phyloP scores from a whole-genome alignment of 345 rosid genomes.

The Balakata baccata region DNA sequence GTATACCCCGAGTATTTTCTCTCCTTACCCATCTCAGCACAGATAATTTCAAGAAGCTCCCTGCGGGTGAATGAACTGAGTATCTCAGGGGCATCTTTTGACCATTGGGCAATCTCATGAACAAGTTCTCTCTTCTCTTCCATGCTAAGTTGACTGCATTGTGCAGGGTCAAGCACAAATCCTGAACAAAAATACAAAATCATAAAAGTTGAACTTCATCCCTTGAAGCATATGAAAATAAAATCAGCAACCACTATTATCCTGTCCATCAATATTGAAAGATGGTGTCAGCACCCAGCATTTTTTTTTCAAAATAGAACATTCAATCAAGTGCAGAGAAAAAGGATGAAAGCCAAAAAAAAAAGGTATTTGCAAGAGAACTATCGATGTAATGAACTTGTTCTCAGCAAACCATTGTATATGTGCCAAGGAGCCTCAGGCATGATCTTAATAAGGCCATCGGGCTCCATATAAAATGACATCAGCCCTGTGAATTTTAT shows the following conservation, averaged over 20 bases:
- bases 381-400: neutral
- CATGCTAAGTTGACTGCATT: constrained; percentile 53
- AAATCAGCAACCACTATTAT: neutral
- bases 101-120: constrained; percentile 51
- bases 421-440: neutral
- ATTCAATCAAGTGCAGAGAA: neutral
- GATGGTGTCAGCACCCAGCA: neutral
- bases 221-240: neutral
- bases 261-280: neutral
- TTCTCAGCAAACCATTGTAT: neutral
- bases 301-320: neutral
- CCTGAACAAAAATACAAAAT: constrained; percentile 26
- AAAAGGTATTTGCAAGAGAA: neutral
- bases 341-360: neutral
- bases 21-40: constrained; percentile 83
- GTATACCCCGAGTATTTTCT: constrained; percentile 69
- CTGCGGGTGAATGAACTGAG: constrained; percentile 69
- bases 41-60: constrained; percentile 75
- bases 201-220: neutral
- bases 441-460: neutral
- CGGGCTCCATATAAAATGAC: neutral
- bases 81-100: constrained; percentile 56
- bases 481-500: neutral
- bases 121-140: constrained; percentile 67
- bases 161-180: constrained; percentile 48